Evolutionary conservation across 345 rosid species (phyloP), one percentile per base, ranked within the genome.

Genomic region (Lepidium didymum): DNA sequence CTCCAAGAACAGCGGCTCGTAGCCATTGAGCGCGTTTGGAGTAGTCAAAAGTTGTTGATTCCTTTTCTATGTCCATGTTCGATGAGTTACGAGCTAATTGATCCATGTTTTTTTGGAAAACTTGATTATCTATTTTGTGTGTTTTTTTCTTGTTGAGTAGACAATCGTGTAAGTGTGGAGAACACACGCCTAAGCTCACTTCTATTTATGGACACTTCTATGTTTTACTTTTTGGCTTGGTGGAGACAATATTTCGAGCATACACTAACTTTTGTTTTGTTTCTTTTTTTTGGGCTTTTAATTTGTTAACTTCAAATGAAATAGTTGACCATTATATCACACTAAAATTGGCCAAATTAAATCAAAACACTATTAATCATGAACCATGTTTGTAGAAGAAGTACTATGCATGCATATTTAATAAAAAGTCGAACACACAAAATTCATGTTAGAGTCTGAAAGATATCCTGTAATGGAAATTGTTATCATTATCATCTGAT

Each of bases 11-110:
- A 0, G 98, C 98, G 0, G 98, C 98, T 2, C 98, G 79, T 46
- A 92, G 90, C 98, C 98, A 92, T 41, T 88, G 98, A 13, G 98
- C 77, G 8, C 98, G 78, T 74, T 90, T 90, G 1, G 93, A 80
- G 83, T 90, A 90, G 74, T 92, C 83, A 6, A 84, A 86, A 3
- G 74, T 68, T 62, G 71, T 33, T 53, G 53, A 72, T 34, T 61
- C 64, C 29, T 75, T 81, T 81, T 85, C 89, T 23, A 72, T 69
- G 69, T 79, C 81, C 10, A 81, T 40, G 71, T 73, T 66, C 2
- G 70, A 25, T 25, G 31, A 51, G 56, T 56, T 66, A 63, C 53
- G 77, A 69, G 41, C 72, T 51, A 8, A 4, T 23, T 77, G 74
- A 31, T 75, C 75, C 78, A 75, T 75, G 6, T n/a, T 13, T 19